Conservation (phyloP, 768 basidiomycete genomes). For the Termitomyces titanicus region DNA sequence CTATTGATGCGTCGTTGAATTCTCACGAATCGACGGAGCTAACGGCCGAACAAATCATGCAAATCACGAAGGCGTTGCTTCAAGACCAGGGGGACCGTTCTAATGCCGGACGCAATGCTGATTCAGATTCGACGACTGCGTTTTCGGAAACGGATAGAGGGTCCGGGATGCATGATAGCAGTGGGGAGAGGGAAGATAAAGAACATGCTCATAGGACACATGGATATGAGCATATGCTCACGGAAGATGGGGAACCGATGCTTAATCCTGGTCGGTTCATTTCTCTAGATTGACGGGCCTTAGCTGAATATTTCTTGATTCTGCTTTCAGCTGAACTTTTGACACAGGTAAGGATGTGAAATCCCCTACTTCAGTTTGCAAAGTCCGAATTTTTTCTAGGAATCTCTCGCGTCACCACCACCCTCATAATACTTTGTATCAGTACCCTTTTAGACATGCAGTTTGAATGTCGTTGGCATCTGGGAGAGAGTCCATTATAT, state of each 20-base stretch:
- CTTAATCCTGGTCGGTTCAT: constrained; percentile 57
- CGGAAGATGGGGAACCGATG: constrained; percentile 65
- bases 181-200: background rate
- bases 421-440: constrained; percentile 34
- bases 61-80: constrained; percentile 30
- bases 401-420: constrained; percentile 71
- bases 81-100: constrained; percentile 29
- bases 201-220: constrained; percentile 14
- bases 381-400: constrained; percentile 31
- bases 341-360: constrained; percentile 46
- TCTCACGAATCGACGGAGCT: constrained; percentile 16
- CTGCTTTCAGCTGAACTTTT: constrained; percentile 49
- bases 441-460: background rate
- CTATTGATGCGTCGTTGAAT: constrained; percentile 25
- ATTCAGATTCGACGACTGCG: constrained; percentile 7
- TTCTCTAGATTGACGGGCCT: background rate
- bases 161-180: background rate
- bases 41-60: constrained; percentile 22
- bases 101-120: constrained; percentile 17
- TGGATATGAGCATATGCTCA: constrained; percentile 47
- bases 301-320: constrained; percentile 2
- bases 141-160: constrained; percentile 8
- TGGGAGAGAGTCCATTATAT: constrained; percentile 1
- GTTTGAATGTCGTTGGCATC: constrained; percentile 5
- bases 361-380: background rate